Evolutionary conservation across 2,329 filamentous ascomycete genomes (phyloP), one percentile per base, ranked within the genome.

Genomic region (Sarocladium kiliense): DNA sequence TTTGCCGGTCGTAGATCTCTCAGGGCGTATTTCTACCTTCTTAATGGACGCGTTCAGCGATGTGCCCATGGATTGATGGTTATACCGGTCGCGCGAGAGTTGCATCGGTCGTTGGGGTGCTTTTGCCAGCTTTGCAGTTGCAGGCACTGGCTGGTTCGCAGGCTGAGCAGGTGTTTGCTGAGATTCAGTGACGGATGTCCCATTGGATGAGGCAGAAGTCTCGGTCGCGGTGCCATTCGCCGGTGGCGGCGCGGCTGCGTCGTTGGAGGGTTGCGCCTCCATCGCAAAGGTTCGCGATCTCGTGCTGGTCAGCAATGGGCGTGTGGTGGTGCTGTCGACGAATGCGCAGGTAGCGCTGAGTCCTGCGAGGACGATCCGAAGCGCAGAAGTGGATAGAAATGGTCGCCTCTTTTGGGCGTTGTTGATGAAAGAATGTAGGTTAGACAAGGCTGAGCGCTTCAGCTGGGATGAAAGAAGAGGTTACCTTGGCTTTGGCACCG

Each of bases 21-120:
- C n/a, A n/a, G n/a, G n/a, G 36, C 7, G 11, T 27, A 3, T 30
- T 6, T 75, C 67, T 77, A 89, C 87, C 80, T 88, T 76, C 68
- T 89, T 89, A 59, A 91, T 81, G 58, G 76, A 75, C 55, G 74
- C 75, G 65, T 91, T 84, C 47, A 89, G 77, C 34, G 77, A 76
- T 47, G 73, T 71, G 58, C 87, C 87, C 54, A 92, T 79, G 58
- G 88, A 89, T 71, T 88, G 83, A 60, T 79, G 67, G 64, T 84
- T 84, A 64, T 72, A 82, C 53, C 70, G 68, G 65, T 86, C 82
- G 63, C 82, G 79, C 51, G 67, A 67, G 53, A 64, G 59, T 36
- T 61, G 55, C 54, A 63, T 59, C 2, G 59, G 55, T 53, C 65
- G 68, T 55, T 62, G 65, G 27, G 47, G 27, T 6, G 27, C 14